Conservation (phyloP, 257 asterid species). For the Capsicum rhomboideum region DNA sequence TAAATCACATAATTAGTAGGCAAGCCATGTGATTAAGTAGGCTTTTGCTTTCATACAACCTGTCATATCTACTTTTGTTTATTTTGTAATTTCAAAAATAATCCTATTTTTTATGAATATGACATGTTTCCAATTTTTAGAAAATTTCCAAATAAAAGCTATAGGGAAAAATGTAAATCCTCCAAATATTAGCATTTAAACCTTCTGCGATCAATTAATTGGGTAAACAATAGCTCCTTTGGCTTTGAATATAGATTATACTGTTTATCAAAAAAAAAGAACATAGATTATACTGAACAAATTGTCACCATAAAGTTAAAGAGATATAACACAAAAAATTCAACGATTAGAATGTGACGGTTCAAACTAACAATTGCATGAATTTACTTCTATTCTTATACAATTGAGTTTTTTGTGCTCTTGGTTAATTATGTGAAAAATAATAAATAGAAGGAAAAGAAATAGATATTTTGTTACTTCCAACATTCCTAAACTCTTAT, state of each 20-base stretch:
- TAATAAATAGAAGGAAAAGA: not conserved
- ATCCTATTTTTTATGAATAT: not conserved
- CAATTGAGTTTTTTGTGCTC: not conserved
- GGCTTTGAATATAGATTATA: not conserved
- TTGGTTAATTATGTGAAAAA: not conserved
- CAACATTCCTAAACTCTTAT: not conserved
- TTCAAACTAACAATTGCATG: not conserved
- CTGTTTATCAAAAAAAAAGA: too few species aligned
- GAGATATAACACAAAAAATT: too few species aligned
- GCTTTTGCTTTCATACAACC: not conserved
- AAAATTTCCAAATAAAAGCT: not conserved
- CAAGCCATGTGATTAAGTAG: not conserved
- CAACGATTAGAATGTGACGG: not conserved
- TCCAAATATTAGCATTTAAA: not conserved
- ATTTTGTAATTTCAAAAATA: not conserved
- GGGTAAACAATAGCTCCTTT: not conserved
- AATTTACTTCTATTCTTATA: not conserved
- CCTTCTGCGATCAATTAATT: too few species aligned
- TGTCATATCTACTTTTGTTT: not conserved
- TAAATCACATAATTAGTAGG: not conserved
- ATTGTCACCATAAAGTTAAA: not conserved
- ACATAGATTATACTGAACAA: too few species aligned
- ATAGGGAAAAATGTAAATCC: not conserved
- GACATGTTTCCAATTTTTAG: not conserved
- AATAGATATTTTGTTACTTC: not conserved